These are phyloP conservation scores for Linaria vulgaris DNA, from an alignment of 257 asterid genomes.

Conservation along the genomic window DNA sequence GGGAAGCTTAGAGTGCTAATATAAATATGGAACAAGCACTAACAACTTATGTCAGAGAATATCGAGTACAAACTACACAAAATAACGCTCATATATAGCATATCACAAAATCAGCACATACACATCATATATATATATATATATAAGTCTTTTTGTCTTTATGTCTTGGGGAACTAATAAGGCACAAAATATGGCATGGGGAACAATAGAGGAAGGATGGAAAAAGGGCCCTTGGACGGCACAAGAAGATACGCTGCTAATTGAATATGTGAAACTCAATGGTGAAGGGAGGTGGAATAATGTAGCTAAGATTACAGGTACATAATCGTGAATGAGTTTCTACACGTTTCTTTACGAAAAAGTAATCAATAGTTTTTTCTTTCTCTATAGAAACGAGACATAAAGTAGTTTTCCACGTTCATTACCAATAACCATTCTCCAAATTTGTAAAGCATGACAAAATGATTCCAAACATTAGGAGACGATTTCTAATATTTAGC, in stretches of 20 bases:
- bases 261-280: conserved; percentile 73
- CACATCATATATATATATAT: too few species aligned
- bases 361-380: too few species aligned
- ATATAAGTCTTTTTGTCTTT: neutral
- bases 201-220: conserved; percentile 63
- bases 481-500: too few species aligned
- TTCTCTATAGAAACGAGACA: too few species aligned
- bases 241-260: conserved; percentile 75
- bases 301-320: conserved; percentile 78
- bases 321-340: too few species aligned
- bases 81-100: neutral
- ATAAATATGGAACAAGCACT: conserved; percentile 54
- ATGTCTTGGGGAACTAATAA: conserved; percentile 49
- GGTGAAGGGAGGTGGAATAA: conserved; percentile 98
- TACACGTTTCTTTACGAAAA: too few species aligned
- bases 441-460: too few species aligned
- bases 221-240: conserved; percentile 95
- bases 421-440: too few species aligned
- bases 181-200: conserved; percentile 58
- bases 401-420: too few species aligned
- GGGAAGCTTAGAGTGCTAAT: conserved; percentile 28
- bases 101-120: neutral
- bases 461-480: too few species aligned
- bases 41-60: conserved; percentile 53
- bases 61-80: conserved; percentile 26